phyloP scores from a whole-genome alignment of 2,329 filamentous ascomycete species.

The Monosporascus sp. region DNA sequence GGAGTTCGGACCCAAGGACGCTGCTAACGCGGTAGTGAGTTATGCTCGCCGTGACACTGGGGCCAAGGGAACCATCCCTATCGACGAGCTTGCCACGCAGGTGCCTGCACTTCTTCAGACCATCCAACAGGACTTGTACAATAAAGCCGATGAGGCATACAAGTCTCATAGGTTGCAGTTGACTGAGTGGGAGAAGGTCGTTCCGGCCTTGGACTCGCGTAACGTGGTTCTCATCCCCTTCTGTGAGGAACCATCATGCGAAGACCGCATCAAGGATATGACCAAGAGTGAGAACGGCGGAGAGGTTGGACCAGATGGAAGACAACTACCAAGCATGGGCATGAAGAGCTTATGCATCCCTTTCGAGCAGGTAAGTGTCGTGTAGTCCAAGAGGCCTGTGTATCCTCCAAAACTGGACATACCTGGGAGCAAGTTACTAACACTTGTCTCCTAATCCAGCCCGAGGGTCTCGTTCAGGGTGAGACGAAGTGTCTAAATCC shows the following conservation, averaged over 20 bases:
- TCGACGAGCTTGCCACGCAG: conserved; percentile 66
- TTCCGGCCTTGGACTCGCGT: conserved; percentile 84
- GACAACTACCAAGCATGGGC: conserved; percentile 53
- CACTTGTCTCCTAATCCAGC: conserved; percentile 45
- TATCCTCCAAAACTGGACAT: neutral
- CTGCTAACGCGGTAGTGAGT: conserved; percentile 77
- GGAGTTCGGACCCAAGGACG: conserved; percentile 94
- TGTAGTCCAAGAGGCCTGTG: no score
- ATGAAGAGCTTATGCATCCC: conserved; percentile 70
- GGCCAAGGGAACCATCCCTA: conserved; percentile 74
- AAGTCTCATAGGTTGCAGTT: conserved; percentile 74
- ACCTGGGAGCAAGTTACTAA: neutral
- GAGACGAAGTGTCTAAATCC: conserved; percentile 92
- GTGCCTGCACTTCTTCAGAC: conserved; percentile 79
- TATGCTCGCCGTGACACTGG: conserved; percentile 82
- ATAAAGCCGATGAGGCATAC: conserved; percentile 73
- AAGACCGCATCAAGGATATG: conserved; percentile 91
- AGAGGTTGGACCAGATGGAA: conserved; percentile 43
- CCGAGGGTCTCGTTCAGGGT: conserved; percentile 69
- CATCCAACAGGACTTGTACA: conserved; percentile 80
- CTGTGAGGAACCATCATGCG: conserved; percentile 76
- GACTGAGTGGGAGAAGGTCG: conserved; percentile 85
- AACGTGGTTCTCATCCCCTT: conserved; percentile 90
- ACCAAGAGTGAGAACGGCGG: conserved; percentile 70
- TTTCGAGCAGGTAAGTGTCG: conserved; percentile 58